phyloP scores from a whole-genome alignment of 2,329 filamentous ascomycete genomes.

The Paecilomyces sp. region DNA sequence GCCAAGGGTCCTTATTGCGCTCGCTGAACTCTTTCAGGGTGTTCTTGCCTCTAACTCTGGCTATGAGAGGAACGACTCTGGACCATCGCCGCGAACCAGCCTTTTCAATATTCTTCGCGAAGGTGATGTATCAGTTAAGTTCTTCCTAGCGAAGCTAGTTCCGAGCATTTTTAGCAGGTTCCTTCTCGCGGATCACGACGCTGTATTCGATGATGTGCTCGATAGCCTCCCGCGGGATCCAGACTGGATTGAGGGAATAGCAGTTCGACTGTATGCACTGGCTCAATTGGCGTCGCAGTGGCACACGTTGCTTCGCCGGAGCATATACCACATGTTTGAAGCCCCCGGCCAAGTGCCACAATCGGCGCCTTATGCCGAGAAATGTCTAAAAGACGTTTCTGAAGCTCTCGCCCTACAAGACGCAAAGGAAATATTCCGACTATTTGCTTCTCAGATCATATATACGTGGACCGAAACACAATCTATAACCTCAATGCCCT shows the following conservation, averaged over 20 bases:
- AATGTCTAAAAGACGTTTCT: conserved; percentile 63
- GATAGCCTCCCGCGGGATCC: conserved; percentile 66
- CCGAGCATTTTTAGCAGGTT: conserved; percentile 73
- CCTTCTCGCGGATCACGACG: conserved; percentile 74
- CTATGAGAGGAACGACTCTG: conserved; percentile 55
- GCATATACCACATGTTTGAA: conserved; percentile 92
- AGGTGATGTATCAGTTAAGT: conserved; percentile 66
- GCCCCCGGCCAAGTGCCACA: conserved; percentile 65
- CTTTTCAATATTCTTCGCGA: conserved; percentile 65
- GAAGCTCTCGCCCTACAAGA: conserved; percentile 56
- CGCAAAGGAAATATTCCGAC: conserved; percentile 64
- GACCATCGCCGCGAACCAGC: conserved; percentile 61
- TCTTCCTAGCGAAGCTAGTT: conserved; percentile 62
- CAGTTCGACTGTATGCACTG: conserved; percentile 70
- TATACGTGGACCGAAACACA: conserved; percentile 79
- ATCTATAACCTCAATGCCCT: conserved; percentile 67
- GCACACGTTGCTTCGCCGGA: conserved; percentile 77
- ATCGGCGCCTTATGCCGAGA: conserved; percentile 63
- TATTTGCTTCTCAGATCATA: conserved; percentile 83
- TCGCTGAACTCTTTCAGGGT: conserved; percentile 62
- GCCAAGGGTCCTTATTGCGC: conserved; percentile 55
- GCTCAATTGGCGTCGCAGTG: conserved; percentile 72
- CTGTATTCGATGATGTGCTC: conserved; percentile 78
- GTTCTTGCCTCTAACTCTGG: conserved; percentile 61
- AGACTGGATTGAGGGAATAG: conserved; percentile 72